Conservation (phyloP, 371 early-diverging fungal genomes). For the Parasitella parasitica region DNA sequence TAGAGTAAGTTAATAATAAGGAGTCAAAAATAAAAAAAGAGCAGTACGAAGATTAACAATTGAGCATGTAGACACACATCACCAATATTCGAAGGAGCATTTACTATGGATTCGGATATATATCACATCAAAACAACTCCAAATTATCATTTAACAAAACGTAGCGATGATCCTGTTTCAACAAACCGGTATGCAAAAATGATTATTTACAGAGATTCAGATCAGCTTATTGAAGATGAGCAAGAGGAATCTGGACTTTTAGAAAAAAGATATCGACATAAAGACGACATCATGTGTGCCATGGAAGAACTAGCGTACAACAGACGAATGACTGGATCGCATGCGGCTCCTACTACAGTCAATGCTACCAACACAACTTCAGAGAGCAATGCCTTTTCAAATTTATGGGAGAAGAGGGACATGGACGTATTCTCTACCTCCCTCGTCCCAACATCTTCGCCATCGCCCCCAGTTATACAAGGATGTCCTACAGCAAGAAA, state of each 20-base stretch:
- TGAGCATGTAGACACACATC: slow-evolving; percentile 2
- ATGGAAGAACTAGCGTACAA: slow-evolving; percentile 27
- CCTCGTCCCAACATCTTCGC: background rate
- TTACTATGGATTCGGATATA: slow-evolving; percentile 54
- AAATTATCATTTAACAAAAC: slow-evolving; percentile 57
- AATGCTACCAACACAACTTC: background rate
- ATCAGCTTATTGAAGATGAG: slow-evolving; percentile 24
- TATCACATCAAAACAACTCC: slow-evolving; percentile 64
- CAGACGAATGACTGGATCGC: slow-evolving; percentile 18
- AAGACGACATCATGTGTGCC: slow-evolving; percentile 16
- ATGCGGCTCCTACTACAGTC: background rate
- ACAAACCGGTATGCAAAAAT: slow-evolving; percentile 27
- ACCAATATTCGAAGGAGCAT: slow-evolving; percentile 66
- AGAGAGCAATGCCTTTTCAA: background rate
- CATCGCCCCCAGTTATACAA: background rate
- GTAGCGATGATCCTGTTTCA: slow-evolving; percentile 56
- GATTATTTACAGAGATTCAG: slow-evolving; percentile 73
- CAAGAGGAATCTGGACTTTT: background rate
- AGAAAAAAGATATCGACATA: background rate
- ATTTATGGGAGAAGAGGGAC: slow-evolving; percentile 20
- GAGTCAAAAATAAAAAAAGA: background rate
- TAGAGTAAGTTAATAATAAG: slow-evolving; percentile 23
- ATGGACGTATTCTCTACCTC: background rate
- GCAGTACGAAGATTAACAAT: background rate
- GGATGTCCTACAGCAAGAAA: slow-evolving; percentile 25